phyloP scores from a whole-genome alignment of 148 eudicot genomes.

The Fallopia convolvulus region DNA sequence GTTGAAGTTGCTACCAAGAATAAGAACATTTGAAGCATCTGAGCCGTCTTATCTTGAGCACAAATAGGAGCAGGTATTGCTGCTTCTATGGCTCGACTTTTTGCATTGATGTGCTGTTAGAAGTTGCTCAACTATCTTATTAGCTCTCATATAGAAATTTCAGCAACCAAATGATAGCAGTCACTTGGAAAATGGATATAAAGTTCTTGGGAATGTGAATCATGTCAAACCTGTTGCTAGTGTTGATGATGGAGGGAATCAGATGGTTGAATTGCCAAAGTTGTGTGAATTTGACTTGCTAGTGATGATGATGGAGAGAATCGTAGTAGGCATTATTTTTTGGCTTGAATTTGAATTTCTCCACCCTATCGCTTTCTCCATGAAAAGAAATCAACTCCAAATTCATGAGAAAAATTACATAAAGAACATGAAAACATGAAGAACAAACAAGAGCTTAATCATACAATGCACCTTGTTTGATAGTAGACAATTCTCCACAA shows the following conservation, averaged over 20 bases:
- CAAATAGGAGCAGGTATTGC: constrained; percentile 41
- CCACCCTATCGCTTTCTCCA: not conserved
- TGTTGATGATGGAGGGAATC: constrained; percentile 35
- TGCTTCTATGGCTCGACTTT: not conserved
- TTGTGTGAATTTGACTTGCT: constrained; percentile 8
- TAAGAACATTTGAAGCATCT: constrained; percentile 49
- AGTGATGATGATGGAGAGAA: not conserved
- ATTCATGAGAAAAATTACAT: not conserved
- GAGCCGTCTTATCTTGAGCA: constrained; percentile 35
- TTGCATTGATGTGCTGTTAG: not conserved
- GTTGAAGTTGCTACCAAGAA: constrained; percentile 72
- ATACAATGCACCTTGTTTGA: not conserved
- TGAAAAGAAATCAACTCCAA: not conserved
- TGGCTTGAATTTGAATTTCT: not conserved
- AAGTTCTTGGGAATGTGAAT: constrained; percentile 24
- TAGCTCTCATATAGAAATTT: constrained; percentile 19
- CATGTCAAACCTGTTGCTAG: constrained; percentile 22
- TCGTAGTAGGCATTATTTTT: constrained; percentile 8
- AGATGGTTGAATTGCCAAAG: constrained; percentile 59
- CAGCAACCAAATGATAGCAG: constrained; percentile 28
- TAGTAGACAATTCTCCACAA: not conserved
- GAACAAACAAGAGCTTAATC: not conserved
- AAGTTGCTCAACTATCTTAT: not conserved
- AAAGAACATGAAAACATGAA: not conserved
- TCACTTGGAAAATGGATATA: constrained; percentile 26